Percentiles rank a stretch among this genome's conserved stretches.
These are phyloP conservation scores for Ligustrum vulgare DNA, from an alignment of 257 asterid genomes.

Conservation along the genomic window DNA sequence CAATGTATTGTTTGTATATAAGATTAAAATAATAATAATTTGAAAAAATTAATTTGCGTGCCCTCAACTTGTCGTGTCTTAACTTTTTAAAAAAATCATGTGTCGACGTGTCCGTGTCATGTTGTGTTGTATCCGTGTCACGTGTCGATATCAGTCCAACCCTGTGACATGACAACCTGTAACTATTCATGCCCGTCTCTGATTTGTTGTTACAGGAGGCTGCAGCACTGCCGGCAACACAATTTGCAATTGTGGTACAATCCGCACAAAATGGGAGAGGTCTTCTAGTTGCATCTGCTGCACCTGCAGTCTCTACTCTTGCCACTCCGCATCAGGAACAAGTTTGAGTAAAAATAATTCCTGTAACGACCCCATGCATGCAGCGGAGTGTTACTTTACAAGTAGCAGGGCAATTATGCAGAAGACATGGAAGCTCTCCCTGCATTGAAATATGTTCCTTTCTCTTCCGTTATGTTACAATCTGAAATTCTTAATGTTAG, in stretches of 20 bases:
- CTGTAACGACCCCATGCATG: background rate
- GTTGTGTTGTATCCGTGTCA: no score
- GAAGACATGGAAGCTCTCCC: background rate
- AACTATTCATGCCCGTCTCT: background rate
- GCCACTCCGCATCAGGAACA: background rate
- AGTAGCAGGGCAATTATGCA: background rate
- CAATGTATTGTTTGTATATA: no score
- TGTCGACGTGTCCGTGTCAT: no score
- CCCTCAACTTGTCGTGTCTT: no score
- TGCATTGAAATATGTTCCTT: background rate
- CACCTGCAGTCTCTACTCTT: conserved; percentile 20
- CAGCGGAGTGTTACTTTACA: background rate
- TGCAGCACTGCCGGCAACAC: conserved; percentile 50
- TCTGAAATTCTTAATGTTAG: conserved; percentile 6
- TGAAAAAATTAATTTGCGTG: no score
- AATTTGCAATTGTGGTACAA: conserved; percentile 51
- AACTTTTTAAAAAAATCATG: no score
- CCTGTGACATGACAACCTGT: no score
- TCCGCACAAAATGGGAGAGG: conserved; percentile 39
- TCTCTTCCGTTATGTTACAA: background rate
- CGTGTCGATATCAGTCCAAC: no score
- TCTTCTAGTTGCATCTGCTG: conserved; percentile 40
- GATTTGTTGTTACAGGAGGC: conserved; percentile 40
- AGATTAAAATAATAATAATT: no score
- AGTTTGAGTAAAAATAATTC: background rate